Percentiles rank a stretch among this genome's conserved stretches.
Evolutionary conservation across 148 eudicot species (phyloP).

Genomic region (Tetragonia tetragonoides): DNA sequence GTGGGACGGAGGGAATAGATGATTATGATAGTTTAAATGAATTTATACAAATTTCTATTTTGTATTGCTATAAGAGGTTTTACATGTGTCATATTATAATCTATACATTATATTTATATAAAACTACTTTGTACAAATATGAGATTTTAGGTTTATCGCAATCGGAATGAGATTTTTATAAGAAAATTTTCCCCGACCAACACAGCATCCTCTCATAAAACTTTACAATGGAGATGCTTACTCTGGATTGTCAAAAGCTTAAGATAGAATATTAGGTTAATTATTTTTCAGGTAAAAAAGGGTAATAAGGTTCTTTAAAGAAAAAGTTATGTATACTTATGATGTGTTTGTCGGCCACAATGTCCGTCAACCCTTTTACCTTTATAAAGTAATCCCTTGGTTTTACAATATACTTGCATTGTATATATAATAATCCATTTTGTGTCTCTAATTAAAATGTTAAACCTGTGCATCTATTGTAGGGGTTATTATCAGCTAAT

Average conservation of each 20-base stretch:
- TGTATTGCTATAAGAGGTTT: too few species aligned
- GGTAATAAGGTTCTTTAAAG: conserved; percentile 16
- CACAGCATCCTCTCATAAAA: too few species aligned
- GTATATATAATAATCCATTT: background rate
- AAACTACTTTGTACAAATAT: too few species aligned
- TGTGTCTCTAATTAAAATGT: conserved; percentile 2
- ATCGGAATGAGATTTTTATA: too few species aligned
- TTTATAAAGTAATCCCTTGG: conserved; percentile 17
- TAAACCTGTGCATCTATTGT: background rate
- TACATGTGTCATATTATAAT: too few species aligned
- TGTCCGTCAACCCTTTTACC: conserved; percentile 1
- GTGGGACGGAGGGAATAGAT: too few species aligned
- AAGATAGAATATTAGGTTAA: conserved; percentile 20
- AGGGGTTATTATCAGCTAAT: conserved; percentile 11
- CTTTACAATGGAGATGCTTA: background rate
- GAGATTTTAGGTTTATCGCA: too few species aligned
- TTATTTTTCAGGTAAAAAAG: too few species aligned
- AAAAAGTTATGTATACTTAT: conserved; percentile 34
- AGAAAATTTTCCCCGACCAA: too few species aligned
- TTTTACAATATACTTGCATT: conserved; percentile 1
- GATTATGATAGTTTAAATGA: too few species aligned
- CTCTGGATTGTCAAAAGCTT: conserved; percentile 20
- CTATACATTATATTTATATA: too few species aligned
- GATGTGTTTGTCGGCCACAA: conserved; percentile 65
- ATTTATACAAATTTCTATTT: too few species aligned